A percentile compares a stretch with the other conserved stretches of the same genome.
phyloP scores from a whole-genome alignment of 1,284 basidiomycete species.

The Ustilago bromivora region DNA sequence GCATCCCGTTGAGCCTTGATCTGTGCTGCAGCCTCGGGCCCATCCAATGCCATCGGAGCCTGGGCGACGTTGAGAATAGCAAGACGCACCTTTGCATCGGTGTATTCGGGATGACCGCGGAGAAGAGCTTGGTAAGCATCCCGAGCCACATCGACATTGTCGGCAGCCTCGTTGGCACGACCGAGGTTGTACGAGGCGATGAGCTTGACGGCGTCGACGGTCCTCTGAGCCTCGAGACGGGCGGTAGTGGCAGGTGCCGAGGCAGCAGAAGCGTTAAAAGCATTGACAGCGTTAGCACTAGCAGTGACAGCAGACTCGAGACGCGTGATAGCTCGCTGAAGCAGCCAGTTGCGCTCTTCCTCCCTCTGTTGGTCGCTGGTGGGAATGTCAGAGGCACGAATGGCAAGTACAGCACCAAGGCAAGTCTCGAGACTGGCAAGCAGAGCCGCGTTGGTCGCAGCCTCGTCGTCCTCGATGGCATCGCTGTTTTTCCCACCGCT shows the following conservation, averaged over 20 bases:
- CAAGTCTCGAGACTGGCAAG: conserved; percentile 51
- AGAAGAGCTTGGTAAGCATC: conserved; percentile 64
- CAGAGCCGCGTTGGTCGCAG: conserved; percentile 34
- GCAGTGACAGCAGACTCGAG: conserved; percentile 50
- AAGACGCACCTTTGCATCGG: conserved; percentile 67
- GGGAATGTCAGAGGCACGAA: conserved; percentile 48
- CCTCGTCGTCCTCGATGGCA: conserved; percentile 28
- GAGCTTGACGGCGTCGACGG: conserved; percentile 56
- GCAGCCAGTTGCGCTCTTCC: conserved; percentile 43
- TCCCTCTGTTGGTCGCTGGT: conserved; percentile 32
- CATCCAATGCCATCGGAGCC: conserved; percentile 15
- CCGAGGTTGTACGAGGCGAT: conserved; percentile 66
- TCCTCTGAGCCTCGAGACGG: conserved; percentile 38
- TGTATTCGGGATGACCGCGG: conserved; percentile 66
- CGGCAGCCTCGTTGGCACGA: conserved; percentile 59
- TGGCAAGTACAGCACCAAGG: conserved; percentile 57
- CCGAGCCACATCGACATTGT: conserved; percentile 55
- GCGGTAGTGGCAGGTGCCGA: conserved; percentile 34
- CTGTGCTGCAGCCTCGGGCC: conserved; percentile 28
- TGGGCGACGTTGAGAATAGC: conserved; percentile 60
- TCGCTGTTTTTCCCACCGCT: conserved; percentile 8
- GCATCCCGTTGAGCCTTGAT: conserved; percentile 50
- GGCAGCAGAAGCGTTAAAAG: conserved; percentile 28
- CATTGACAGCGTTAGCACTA: conserved; percentile 31
- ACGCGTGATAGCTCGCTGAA: conserved; percentile 49